Base-by-base conservation (phyloP, 108 stramenopile genomes). In the Skeletonema grethae region DNA sequence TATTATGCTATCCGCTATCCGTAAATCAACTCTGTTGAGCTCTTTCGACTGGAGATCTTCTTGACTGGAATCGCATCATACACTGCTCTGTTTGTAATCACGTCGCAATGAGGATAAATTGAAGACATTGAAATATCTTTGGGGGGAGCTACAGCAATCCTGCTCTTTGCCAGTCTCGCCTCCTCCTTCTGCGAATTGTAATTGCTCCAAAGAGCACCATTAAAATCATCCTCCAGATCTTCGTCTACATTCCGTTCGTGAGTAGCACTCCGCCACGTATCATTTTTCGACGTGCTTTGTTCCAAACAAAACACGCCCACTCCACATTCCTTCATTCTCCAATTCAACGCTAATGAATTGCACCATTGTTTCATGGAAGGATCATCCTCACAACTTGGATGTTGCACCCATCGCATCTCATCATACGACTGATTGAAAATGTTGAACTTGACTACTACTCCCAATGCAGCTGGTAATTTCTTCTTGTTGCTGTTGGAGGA, bases 381-480 rank as follows among this genome's bases (percentile, higher is more conserved):
- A 29, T 57, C 20, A 35, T 79, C 75, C 8, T 36, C 53, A 10
- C 61, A 61, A 11, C 48, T 65, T 31, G 70, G 58, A 63, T 76
- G 72, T 35, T 84, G 72, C 12, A 91, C 83, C 90, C 90, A 91
- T 43, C 84, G 69, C 20, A 84, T n/a, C 61, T 91, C 90, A 57
- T 79, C 61, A 57, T 84, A 87, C 7, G 60, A 63, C 39, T 87
- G 83, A 61, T 79, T 63, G 46, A 80, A 79, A 2, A 91, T 50
- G 45, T 82, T 85, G 20, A 88, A 36, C 3, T 67, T 61, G 7
- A 91, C 75, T 69, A 86, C 82, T 10, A 91, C 79, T 7, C 90
- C 90, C 55, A 91, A 70, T 25, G 87, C 71, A 15, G 80, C 67
- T 11, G 81, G 82, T 16, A 63, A 76, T 20, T 43, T 63, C 20